Conservation (phyloP, 106 monocot species). For the Dactylorhiza incarnata region DNA sequence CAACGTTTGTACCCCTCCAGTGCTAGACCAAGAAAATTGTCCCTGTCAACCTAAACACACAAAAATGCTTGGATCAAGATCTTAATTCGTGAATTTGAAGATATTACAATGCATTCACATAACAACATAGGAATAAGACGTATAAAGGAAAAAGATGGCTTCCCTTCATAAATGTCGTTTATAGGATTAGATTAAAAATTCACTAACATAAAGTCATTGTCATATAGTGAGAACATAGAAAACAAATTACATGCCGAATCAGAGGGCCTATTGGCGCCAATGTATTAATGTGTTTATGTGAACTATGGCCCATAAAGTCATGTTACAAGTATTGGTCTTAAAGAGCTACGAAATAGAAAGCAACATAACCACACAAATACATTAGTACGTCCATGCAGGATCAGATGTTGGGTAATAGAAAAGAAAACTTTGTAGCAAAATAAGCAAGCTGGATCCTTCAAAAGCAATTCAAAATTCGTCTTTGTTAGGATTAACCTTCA, state of each 20-base stretch:
- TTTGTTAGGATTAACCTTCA: too few species aligned
- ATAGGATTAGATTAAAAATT: neutral
- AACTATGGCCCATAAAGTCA: too few species aligned
- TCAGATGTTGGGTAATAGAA: too few species aligned
- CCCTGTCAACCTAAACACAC: slow-evolving; percentile 73
- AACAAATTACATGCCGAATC: neutral
- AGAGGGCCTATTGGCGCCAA: neutral
- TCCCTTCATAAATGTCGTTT: neutral
- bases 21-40: slow-evolving; percentile 78
- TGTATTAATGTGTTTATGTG: neutral
- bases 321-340: too few species aligned
- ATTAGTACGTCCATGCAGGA: too few species aligned
- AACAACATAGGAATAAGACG: neutral
- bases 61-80: slow-evolving; percentile 5
- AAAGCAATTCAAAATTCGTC: too few species aligned
- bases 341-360: too few species aligned
- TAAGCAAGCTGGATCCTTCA: too few species aligned
- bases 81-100: neutral
- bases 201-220: neutral
- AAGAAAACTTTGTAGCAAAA: too few species aligned
- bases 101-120: neutral
- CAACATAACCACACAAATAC: too few species aligned
- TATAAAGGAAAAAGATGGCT: neutral
- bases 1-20: slow-evolving; percentile 84
- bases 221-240: neutral